Conservation (phyloP, 768 basidiomycete species). For the Nidularia sp. region DNA sequence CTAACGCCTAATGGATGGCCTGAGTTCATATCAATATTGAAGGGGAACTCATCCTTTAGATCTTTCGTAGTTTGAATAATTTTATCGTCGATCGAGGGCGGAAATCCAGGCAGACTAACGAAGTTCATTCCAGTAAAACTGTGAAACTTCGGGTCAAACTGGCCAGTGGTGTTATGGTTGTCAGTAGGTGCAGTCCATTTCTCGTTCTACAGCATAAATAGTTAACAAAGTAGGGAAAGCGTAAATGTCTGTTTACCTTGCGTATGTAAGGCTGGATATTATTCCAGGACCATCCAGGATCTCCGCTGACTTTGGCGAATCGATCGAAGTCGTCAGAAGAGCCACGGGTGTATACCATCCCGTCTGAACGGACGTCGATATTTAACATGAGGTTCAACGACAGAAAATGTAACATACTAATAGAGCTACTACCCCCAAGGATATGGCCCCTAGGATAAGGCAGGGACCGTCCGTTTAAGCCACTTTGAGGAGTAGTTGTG, state of each 20-base stretch:
- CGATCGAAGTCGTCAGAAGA: constrained; percentile 21
- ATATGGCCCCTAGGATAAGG: constrained; percentile 21
- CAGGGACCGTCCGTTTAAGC: constrained; percentile 16
- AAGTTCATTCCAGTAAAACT: constrained; percentile 17
- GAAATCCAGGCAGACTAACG: constrained; percentile 21
- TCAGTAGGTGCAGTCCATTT: constrained; percentile 20
- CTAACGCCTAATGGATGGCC: constrained; percentile 37
- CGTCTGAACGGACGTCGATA: constrained; percentile 12
- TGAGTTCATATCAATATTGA: constrained; percentile 36
- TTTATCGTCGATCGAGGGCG: constrained; percentile 20
- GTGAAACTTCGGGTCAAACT: constrained; percentile 28
- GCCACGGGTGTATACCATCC: constrained; percentile 24
- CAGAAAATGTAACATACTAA: constrained; percentile 15
- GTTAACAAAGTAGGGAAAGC: background rate
- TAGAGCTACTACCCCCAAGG: constrained; percentile 25
- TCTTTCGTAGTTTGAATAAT: constrained; percentile 29
- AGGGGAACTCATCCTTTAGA: constrained; percentile 30
- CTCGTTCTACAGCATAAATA: constrained; percentile 13
- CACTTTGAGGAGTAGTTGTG: constrained; percentile 23
- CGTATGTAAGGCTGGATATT: constrained; percentile 18
- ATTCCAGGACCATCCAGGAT: constrained; percentile 27
- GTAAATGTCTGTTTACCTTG: constrained; percentile 12
- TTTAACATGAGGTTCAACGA: background rate
- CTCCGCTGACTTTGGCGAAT: constrained; percentile 18
- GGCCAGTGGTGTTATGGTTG: constrained; percentile 22